Base-by-base conservation (phyloP, 2,329 filamentous ascomycete genomes). In the Fusarium sp. region DNA sequence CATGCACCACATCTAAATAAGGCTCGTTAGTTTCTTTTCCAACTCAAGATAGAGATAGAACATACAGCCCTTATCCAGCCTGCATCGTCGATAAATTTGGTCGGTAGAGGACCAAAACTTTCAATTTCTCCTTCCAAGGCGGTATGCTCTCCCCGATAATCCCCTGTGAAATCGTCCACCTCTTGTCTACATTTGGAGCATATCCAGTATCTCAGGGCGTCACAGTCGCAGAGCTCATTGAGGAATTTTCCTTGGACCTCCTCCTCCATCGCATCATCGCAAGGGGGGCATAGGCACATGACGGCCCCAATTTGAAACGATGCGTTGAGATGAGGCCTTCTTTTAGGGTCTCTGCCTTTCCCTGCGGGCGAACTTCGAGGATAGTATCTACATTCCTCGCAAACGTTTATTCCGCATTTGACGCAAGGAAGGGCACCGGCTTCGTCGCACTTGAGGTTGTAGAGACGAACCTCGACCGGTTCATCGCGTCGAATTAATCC, bases 331-430 rank as follows among this genome's bases (percentile, higher is more conserved):
- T 77, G 74, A 0, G 74, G 74, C 4, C 72, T 35, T 6, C 74
- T 70, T 8, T 66, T 30, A 0, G 70, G 61, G 5, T 57, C 48
- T n/a, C 10, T 13, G 3, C 11, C 18, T 52, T 27, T 52, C 11
- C 0, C 23, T 30, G 8, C 0, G 34, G 6, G 67, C 10, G 64
- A 41, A 14, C 54, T 67, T 0, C 75, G 72, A 0, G 67, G 70
- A 43, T 74, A 77, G 5, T 39, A 70, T 2, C 72, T 68, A 1
- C 75, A 77, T 64, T 77, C 75, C 1, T 77, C 74, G 6, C 75
- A 77, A 2, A 77, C 9, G 20, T 77, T 77, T 20, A 77, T 59
- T 3, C 59, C 64, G 8, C 72, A 77, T 23, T 70, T 76, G 1
- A 69, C 9, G 13, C 74, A 77, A 1, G 74, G 67, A 0, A 77